Conservation (phyloP, 352 stramenopile genomes). For the Globisporangium lucens region DNA sequence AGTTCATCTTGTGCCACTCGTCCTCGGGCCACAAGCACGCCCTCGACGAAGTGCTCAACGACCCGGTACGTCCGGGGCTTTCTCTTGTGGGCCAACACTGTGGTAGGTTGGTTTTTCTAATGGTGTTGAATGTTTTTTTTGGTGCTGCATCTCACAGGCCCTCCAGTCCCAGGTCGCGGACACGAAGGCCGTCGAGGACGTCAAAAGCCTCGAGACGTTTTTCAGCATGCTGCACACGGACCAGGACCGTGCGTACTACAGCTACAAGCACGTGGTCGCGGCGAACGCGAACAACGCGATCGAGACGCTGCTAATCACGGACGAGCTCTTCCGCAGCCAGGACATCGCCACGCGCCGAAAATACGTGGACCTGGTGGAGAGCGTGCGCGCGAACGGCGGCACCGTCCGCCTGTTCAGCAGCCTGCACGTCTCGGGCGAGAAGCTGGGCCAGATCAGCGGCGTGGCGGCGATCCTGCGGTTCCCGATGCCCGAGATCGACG, state of each 20-base stretch:
- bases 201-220: conserved; percentile 92
- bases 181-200: conserved; percentile 93
- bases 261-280: conserved; percentile 91
- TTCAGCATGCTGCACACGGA: conserved; percentile 96
- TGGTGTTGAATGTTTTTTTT: not conserved
- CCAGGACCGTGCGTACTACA: conserved; percentile 97
- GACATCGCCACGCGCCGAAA: conserved; percentile 88
- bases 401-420: conserved; percentile 93
- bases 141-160: conserved; percentile 14
- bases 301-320: conserved; percentile 94
- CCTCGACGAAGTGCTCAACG: conserved; percentile 95
- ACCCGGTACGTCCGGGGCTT: conserved; percentile 43
- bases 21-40: conserved; percentile 97
- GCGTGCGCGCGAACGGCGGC: conserved; percentile 88
- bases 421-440: conserved; percentile 94
- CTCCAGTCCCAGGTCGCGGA: conserved; percentile 93
- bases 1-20: conserved; percentile 95
- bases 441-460: conserved; percentile 93
- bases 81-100: not conserved
- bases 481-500: conserved; percentile 95
- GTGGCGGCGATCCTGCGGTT: conserved; percentile 96
- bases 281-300: conserved; percentile 93
- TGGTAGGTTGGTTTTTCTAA: not conserved
- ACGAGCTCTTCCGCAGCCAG: conserved; percentile 92
- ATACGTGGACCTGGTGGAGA: conserved; percentile 95